phyloP scores from a whole-genome alignment of 2,329 filamentous ascomycete species.

The Decorospora gaudefroyi region DNA sequence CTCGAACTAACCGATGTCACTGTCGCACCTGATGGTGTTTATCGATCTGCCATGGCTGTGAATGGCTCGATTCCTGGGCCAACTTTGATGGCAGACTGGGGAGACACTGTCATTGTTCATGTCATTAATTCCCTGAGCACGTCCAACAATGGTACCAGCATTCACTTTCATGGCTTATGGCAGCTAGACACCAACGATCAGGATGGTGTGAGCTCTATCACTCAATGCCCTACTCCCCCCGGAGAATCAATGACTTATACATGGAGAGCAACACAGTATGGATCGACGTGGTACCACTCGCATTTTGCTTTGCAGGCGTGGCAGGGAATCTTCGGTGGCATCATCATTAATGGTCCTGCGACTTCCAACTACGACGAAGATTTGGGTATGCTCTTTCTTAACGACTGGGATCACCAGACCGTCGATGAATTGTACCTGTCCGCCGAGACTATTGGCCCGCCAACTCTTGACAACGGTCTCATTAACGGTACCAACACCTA shows the following conservation, averaged over 20 bases:
- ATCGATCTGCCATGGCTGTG: slow-evolving; percentile 42
- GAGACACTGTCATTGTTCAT: slow-evolving; percentile 47
- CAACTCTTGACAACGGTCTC: slow-evolving; percentile 49
- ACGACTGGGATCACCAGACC: slow-evolving; percentile 52
- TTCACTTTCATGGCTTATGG: slow-evolving; percentile 43
- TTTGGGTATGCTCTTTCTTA: slow-evolving; percentile 50
- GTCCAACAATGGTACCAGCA: slow-evolving; percentile 38
- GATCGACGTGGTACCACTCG: slow-evolving; percentile 50
- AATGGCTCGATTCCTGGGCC: slow-evolving; percentile 54
- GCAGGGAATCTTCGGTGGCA: slow-evolving; percentile 49
- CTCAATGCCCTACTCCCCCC: slow-evolving; percentile 39
- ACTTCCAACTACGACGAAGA: slow-evolving; percentile 52
- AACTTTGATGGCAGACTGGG: slow-evolving; percentile 50
- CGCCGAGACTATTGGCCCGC: slow-evolving; percentile 38
- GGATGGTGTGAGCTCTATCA: slow-evolving; percentile 42
- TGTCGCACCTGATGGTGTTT: slow-evolving; percentile 60
- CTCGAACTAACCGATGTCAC: slow-evolving; percentile 51
- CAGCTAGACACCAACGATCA: slow-evolving; percentile 40
- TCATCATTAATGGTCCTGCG: slow-evolving; percentile 50
- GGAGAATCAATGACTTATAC: slow-evolving; percentile 35
- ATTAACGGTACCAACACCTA: slow-evolving; percentile 54
- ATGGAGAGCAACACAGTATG: slow-evolving; percentile 50
- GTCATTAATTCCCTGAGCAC: slow-evolving; percentile 39
- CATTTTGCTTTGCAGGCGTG: slow-evolving; percentile 51
- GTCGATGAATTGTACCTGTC: slow-evolving; percentile 43